Evolutionary conservation across 768 basidiomycete species (phyloP).

Genomic region (Termitomyces eurrhizus): DNA sequence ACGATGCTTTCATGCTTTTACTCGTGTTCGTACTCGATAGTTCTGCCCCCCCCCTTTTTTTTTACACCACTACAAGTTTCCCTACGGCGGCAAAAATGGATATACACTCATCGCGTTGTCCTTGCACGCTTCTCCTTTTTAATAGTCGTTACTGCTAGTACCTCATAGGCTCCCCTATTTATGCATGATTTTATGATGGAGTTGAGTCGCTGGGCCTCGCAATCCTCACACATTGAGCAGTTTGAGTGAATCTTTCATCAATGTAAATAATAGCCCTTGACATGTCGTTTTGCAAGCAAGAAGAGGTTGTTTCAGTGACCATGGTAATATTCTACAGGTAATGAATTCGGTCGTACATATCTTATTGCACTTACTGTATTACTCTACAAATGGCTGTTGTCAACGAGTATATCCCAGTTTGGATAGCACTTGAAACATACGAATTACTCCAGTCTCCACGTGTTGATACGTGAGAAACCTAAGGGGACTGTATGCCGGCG

Average conservation of each 20-base stretch:
- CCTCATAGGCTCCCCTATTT: neutral
- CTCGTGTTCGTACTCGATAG: constrained; percentile 6
- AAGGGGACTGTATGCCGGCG: neutral
- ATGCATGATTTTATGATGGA: constrained; percentile 4
- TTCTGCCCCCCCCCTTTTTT: neutral
- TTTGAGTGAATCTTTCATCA: too few species aligned
- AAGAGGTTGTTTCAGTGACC: too few species aligned
- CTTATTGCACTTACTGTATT: too few species aligned
- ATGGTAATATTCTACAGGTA: too few species aligned
- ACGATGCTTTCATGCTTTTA: constrained; percentile 13
- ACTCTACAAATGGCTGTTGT: too few species aligned
- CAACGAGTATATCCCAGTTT: too few species aligned
- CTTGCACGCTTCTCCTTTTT: constrained; percentile 5
- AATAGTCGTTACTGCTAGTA: constrained; percentile 10
- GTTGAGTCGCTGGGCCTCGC: neutral
- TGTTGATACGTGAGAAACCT: neutral
- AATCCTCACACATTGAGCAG: too few species aligned
- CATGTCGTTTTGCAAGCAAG: too few species aligned
- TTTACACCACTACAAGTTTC: neutral
- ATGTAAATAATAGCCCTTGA: too few species aligned
- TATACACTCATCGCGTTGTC: constrained; percentile 11
- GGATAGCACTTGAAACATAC: too few species aligned
- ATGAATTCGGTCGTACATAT: too few species aligned
- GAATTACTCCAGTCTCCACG: too few species aligned
- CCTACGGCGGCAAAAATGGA: constrained; percentile 16